Conservation (phyloP, 257 asterid genomes). For the Solanum clarkiae region DNA sequence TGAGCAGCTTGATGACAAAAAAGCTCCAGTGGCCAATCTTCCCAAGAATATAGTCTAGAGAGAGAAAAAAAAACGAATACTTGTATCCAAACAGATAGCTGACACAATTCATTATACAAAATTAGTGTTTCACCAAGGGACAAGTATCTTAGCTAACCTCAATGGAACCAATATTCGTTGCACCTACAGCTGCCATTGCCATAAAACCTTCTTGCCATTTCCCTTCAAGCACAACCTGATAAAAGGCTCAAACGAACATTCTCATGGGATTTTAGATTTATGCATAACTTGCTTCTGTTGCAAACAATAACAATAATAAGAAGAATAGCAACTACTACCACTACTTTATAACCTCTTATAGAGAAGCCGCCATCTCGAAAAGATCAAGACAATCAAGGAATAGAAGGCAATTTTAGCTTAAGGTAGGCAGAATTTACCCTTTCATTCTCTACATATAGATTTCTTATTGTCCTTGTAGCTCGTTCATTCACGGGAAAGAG, state of each 20-base stretch:
- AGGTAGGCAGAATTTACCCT: conserved; percentile 40
- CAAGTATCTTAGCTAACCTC: conserved; percentile 32
- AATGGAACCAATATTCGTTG: conserved; percentile 89
- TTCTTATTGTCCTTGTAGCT: conserved; percentile 80
- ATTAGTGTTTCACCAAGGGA: not conserved
- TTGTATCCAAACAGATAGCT: not conserved
- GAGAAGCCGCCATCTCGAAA: not conserved
- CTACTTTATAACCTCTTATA: not conserved
- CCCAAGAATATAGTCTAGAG: not conserved
- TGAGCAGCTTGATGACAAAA: not conserved
- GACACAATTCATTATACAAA: not conserved
- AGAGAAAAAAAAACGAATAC: not conserved
- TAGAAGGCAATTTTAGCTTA: not conserved
- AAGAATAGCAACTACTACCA: not conserved
- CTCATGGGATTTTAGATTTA: not conserved
- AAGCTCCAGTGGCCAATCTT: not conserved
- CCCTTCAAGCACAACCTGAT: conserved; percentile 94
- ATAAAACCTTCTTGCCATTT: conserved; percentile 82
- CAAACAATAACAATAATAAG: not conserved
- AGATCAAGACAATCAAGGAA: not conserved
- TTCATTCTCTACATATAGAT: conserved; percentile 82
- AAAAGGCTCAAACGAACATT: not conserved
- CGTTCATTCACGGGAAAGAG: conserved; percentile 90
- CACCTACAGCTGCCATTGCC: conserved; percentile 98
- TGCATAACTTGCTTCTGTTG: not conserved